Conservation (phyloP, 2,329 filamentous ascomycete genomes). For the Penicillium sp. region DNA sequence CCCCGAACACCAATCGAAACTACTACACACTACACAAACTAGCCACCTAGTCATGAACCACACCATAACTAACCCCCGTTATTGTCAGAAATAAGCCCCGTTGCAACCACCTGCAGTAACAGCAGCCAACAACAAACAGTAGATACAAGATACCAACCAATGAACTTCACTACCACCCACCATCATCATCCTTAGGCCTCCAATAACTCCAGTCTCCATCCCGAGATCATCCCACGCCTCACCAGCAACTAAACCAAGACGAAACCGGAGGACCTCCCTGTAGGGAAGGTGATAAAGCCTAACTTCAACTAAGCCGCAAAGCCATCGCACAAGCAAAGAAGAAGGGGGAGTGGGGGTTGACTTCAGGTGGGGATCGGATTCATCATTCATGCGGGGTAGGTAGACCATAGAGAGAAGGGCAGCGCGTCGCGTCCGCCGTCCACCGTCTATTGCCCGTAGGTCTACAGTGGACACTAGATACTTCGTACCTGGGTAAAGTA, state of each 20-base stretch:
- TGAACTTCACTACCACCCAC: background rate
- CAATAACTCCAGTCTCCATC: background rate
- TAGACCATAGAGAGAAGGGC: too few relatives aligned
- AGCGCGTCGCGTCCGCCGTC: too few relatives aligned
- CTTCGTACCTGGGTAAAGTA: background rate
- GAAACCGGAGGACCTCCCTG: background rate
- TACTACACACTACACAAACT: background rate
- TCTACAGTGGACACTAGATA: too few relatives aligned
- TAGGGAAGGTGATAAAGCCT: background rate
- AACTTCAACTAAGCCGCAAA: background rate
- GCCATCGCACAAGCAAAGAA: background rate
- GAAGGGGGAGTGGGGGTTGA: background rate
- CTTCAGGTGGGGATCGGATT: too few relatives aligned
- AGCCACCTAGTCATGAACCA: too few relatives aligned
- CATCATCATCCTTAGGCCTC: background rate
- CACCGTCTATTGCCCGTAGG: too few relatives aligned
- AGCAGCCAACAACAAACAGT: background rate
- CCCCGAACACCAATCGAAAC: background rate
- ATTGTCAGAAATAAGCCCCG: background rate
- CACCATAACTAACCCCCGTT: too few relatives aligned
- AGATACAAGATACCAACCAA: too few relatives aligned
- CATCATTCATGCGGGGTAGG: slow-evolving; percentile 9
- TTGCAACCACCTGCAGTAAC: background rate
- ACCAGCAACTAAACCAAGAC: background rate
- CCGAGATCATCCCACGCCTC: background rate